Base-by-base conservation (phyloP, 2,329 filamentous ascomycete species). In the Westerdykella sp. region DNA sequence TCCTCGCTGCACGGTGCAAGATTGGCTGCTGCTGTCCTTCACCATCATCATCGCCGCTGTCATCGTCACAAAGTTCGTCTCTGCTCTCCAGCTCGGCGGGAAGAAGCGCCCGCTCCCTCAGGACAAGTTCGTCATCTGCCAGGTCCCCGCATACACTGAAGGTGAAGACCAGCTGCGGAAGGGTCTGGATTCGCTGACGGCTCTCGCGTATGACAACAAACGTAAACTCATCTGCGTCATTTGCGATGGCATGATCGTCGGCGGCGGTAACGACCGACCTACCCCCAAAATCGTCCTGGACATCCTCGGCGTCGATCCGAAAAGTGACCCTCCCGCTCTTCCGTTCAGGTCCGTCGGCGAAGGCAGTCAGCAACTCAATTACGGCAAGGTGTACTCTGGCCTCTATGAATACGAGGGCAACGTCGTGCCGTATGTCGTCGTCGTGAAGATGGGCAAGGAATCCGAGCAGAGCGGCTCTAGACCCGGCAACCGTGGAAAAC, bases 111-210 rank as follows among this genome's bases (percentile, higher is more conserved):
- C 93, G 2, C 78, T 85, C 5, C 85, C 89, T 31, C 93, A 97
- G 67, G 93, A 98, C 69, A 98, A 97, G 65, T 98, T 98, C 58
- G 90, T 98, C 56, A 97, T 98, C 54, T 97, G 93, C 69, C 89
- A 96, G 67, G 89, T 98, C 25, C 93, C 93, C 9, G 93, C 93
- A 5, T 98, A 98, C 63, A 98, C 93, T 0, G 93, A 98, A 73
- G 93, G 89, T 57, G 93, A 98, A 73, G 93, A 98, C 58, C 91
- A 90, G 4, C 74, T 98, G 7, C 79, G 93, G 43, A 94, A 95
- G 63, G 91, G 89, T 41, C 76, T 98, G 2, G 93, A 98, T 65
- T 97, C 93, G 1, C 77, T 97, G 46, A 96, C 93, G 13, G 88
- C 90, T 11, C 77, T 98, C 13, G 85, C 95, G 55, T 98, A 98